phyloP scores from a whole-genome alignment of 176 grass and related monocot species.

The Areca catechu region DNA sequence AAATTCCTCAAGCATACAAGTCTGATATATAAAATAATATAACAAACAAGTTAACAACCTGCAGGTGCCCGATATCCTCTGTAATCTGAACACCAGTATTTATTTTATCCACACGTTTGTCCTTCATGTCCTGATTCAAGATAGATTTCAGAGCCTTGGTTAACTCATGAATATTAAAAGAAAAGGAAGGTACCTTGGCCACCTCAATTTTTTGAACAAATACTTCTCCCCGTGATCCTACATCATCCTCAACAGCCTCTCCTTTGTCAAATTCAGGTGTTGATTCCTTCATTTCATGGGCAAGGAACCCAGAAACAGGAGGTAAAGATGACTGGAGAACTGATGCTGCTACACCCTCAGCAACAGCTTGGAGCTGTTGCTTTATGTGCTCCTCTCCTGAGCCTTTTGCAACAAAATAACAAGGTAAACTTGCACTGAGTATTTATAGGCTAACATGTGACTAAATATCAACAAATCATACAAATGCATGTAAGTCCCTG shows the following conservation, averaged over 20 bases:
- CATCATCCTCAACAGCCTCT: slow-evolving; percentile 25
- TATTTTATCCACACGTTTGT: slow-evolving; percentile 48
- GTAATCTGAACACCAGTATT: slow-evolving; percentile 34
- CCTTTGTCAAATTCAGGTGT: slow-evolving; percentile 6
- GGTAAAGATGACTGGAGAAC: slow-evolving; percentile 54
- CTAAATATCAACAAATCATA: too few species aligned
- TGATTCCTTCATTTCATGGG: background rate
- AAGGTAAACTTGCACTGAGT: background rate
- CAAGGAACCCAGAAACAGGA: slow-evolving; percentile 16
- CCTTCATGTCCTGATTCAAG: slow-evolving; percentile 36
- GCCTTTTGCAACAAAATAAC: slow-evolving; percentile 21
- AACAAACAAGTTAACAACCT: slow-evolving; percentile 30
- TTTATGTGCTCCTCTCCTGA: slow-evolving; percentile 65
- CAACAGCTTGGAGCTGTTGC: slow-evolving; percentile 73
- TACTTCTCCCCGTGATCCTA: slow-evolving; percentile 17
- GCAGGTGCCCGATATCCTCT: slow-evolving; percentile 57
- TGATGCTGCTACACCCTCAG: slow-evolving; percentile 74
- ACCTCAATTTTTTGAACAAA: slow-evolving; percentile 69
- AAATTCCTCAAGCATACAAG: slow-evolving; percentile 2
- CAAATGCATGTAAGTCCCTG: too few species aligned
- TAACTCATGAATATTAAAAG: too few species aligned
- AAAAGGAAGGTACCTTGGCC: background rate
- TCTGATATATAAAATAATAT: background rate
- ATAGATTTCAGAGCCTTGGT: background rate
- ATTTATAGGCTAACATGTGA: too few species aligned